Conservation (phyloP, 208 protist genomes). For the Entamoeba nuttalli region DNA sequence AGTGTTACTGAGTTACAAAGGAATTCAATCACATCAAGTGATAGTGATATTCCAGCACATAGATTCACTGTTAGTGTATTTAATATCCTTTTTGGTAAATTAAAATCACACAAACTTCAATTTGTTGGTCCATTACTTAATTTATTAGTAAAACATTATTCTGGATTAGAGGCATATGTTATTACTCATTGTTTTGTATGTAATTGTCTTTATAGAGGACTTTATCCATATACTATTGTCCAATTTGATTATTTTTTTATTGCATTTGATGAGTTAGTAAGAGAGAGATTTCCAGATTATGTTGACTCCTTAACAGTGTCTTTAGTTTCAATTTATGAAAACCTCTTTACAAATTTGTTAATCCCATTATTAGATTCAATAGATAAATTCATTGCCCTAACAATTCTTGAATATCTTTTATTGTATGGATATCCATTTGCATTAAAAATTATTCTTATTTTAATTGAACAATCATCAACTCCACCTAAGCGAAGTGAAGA, state of each 20-base stretch:
- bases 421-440: neutral
- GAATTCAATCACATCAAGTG: neutral
- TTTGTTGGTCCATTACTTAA: neutral
- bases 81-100: neutral
- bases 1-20: neutral
- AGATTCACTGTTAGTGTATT: neutral
- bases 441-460: neutral
- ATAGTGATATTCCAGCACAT: neutral
- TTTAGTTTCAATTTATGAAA: neutral
- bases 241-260: neutral
- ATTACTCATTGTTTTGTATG: neutral
- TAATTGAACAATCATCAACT: neutral
- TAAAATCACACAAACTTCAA: neutral
- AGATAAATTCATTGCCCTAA: neutral
- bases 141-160: neutral
- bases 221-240: neutral
- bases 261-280: neutral
- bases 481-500: neutral
- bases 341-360: neutral
- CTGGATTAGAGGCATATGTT: neutral
- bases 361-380: neutral
- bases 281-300: neutral
- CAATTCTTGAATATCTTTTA: neutral
- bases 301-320: neutral
- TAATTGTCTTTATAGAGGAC: neutral